Evolutionary conservation across 495 filamentous ascomycete species (phyloP).

Genomic region (Durotheca rogersii): DNA sequence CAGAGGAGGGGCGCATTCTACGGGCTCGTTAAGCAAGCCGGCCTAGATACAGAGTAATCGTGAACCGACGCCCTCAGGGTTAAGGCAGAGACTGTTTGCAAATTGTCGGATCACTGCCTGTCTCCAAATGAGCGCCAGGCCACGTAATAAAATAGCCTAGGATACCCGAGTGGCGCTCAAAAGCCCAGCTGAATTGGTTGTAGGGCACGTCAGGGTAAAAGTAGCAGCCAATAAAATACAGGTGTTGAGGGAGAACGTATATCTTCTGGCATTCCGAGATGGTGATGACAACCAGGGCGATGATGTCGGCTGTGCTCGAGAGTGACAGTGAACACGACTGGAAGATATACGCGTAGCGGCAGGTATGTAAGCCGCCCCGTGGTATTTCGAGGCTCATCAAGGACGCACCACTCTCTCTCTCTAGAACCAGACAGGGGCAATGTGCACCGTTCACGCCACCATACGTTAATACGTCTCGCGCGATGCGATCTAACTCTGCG

Average conservation of each 20-base stretch:
- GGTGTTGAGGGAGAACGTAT: neutral
- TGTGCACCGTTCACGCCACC: neutral
- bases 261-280: neutral
- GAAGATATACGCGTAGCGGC: neutral
- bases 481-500: conserved; percentile 1
- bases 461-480: conserved; percentile 10
- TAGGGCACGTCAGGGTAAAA: neutral
- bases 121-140: conserved; percentile 5
- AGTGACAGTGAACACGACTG: neutral
- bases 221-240: conserved; percentile 3
- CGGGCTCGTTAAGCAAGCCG: conserved; percentile 50
- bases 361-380: neutral
- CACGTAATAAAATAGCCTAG: conserved; percentile 4
- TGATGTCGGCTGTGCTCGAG: neutral
- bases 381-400: neutral
- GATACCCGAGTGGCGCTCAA: neutral
- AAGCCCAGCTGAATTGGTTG: neutral
- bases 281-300: neutral
- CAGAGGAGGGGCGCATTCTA: conserved; percentile 47
- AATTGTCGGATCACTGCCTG: conserved; percentile 6
- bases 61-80: too few relatives aligned
- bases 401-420: neutral
- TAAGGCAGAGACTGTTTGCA: conserved; percentile 8
- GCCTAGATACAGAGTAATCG: conserved; percentile 44
- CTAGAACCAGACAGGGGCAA: too few relatives aligned